Conservation (phyloP, 2,329 filamentous ascomycete genomes). For the Penicillium sp. region DNA sequence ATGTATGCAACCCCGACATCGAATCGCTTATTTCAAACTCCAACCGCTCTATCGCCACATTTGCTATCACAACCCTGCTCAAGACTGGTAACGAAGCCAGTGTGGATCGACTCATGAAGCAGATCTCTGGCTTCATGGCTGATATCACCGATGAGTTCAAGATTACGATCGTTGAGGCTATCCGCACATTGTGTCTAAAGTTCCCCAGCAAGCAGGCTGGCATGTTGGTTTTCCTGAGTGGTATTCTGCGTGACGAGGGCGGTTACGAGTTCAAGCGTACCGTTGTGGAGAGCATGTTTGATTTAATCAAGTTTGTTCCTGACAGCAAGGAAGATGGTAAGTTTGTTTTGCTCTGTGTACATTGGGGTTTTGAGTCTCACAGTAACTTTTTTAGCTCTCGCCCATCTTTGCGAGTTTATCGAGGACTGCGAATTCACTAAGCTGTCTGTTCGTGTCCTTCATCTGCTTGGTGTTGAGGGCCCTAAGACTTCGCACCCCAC, state of each 20-base stretch:
- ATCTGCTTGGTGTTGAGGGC: conserved; percentile 90
- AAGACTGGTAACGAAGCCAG: conserved; percentile 98
- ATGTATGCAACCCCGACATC: conserved; percentile 94
- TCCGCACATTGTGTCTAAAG: conserved; percentile 93
- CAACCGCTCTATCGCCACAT: conserved; percentile 96
- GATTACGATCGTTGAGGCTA: conserved; percentile 99
- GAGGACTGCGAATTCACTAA: conserved; percentile 99
- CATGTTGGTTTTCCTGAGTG: conserved; percentile 95
- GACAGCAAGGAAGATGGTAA: conserved; percentile 70
- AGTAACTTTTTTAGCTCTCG: conserved; percentile 60
- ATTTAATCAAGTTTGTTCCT: conserved; percentile 97
- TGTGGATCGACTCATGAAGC: conserved; percentile 96
- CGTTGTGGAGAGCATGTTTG: conserved; percentile 98
- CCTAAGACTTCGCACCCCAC: conserved; percentile 94
- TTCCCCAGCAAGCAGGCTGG: conserved; percentile 98
- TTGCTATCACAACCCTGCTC: conserved; percentile 94
- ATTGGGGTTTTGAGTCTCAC: background rate
- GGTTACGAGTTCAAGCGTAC: conserved; percentile 98
- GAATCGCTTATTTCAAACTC: conserved; percentile 95
- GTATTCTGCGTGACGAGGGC: conserved; percentile 94
- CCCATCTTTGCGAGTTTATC: conserved; percentile 97
- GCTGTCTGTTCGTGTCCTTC: conserved; percentile 89
- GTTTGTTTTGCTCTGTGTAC: conserved; percentile 7
- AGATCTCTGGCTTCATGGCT: conserved; percentile 97
- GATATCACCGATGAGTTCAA: conserved; percentile 99